These are phyloP conservation scores for Berkeleyomyces rouxiae DNA, from an alignment of 2,329 filamentous ascomycete species.

Conservation along the genomic window DNA sequence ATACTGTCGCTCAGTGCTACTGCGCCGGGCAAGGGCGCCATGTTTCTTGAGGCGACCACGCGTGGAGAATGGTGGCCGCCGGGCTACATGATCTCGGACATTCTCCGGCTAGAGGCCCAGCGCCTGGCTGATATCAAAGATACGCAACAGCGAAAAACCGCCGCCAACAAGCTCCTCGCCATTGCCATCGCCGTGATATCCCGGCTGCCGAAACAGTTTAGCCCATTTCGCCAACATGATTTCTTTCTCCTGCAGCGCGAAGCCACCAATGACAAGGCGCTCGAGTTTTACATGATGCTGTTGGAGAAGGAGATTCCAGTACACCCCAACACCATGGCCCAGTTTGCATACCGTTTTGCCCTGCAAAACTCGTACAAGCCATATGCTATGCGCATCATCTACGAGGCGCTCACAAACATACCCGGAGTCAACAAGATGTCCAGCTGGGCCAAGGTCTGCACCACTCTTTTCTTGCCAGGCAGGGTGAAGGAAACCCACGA, in stretches of 20 bases:
- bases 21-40: not conserved
- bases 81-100: constrained; percentile 9
- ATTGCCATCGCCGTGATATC: constrained; percentile 10
- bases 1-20: constrained; percentile 3
- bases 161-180: constrained; percentile 19
- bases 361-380: constrained; percentile 18
- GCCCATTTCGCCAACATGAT: constrained; percentile 23
- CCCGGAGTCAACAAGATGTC: constrained; percentile 26
- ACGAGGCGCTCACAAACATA: constrained; percentile 22
- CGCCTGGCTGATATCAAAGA: not conserved
- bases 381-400: constrained; percentile 12
- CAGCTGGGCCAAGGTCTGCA: constrained; percentile 34
- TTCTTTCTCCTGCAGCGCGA: constrained; percentile 6
- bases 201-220: constrained; percentile 12
- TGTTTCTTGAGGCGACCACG: constrained; percentile 13
- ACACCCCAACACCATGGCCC: constrained; percentile 29
- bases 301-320: constrained; percentile 19
- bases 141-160: not conserved
- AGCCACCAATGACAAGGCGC: constrained; percentile 19
- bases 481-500: not conserved
- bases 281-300: constrained; percentile 24
- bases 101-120: constrained; percentile 2
- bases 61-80: constrained; percentile 6
- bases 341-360: constrained; percentile 32
- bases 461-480: constrained; percentile 24